Conservation (phyloP, 169 alveolate genomes). For the Eimeria sp. region DNA sequence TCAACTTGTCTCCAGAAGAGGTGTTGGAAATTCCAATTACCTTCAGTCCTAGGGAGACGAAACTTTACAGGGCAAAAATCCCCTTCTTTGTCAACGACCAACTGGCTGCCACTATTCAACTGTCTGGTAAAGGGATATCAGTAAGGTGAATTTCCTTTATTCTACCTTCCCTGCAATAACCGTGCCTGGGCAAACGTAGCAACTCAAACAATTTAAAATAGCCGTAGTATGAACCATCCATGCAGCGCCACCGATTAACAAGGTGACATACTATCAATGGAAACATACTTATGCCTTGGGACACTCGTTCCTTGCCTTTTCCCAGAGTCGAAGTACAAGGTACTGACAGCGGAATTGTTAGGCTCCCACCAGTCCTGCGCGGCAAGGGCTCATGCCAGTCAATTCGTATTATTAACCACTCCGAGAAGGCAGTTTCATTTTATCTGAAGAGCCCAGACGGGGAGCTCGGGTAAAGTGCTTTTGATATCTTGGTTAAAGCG, state of each 20-base stretch:
- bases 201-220: neutral
- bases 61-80: slow-evolving; percentile 91
- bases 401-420: slow-evolving; percentile 48
- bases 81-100: slow-evolving; percentile 92
- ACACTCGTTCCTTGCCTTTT: neutral
- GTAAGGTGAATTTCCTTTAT: neutral
- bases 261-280: neutral
- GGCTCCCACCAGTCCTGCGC: slow-evolving; percentile 69
- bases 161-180: neutral
- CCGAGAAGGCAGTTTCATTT: slow-evolving; percentile 35
- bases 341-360: slow-evolving; percentile 26
- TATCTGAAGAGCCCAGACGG: slow-evolving; percentile 60
- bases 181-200: neutral
- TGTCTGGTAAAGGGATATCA: slow-evolving; percentile 59
- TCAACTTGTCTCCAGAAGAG: slow-evolving; percentile 89
- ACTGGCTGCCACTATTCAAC: slow-evolving; percentile 25
- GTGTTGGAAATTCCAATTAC: slow-evolving; percentile 93
- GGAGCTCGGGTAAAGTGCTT: slow-evolving; percentile 29
- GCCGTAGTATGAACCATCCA: neutral
- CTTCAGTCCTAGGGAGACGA: slow-evolving; percentile 95
- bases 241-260: neutral
- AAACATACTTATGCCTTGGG: neutral
- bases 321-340: slow-evolving; percentile 46
- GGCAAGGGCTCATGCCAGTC: slow-evolving; percentile 51
- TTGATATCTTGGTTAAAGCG: neutral